Base-by-base conservation (phyloP, 1,284 basidiomycete species). In the Fomitopsis betulina region DNA sequence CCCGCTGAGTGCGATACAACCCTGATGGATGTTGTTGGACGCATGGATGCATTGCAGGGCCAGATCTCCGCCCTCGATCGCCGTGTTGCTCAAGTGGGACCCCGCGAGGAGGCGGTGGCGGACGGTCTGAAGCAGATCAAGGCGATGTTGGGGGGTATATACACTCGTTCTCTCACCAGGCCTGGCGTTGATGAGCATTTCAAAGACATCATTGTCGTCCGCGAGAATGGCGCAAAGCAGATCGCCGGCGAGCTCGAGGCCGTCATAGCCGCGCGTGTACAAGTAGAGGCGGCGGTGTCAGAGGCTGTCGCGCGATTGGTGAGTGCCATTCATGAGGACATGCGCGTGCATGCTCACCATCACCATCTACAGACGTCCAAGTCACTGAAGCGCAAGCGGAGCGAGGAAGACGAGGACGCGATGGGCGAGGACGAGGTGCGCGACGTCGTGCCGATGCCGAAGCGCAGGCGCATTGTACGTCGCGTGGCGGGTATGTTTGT, bases 401-500 rank as follows among this genome's bases (percentile, higher is more conserved):
- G 65, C 15, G 65, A 63, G 1, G 67, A 65, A 21, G 62, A 61
- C 19, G 63, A 57, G 6, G 35, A 19, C n/a, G 23, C 10, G 21
- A 35, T 19, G 53, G n/a, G 25, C 52, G 58, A 53, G 1, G 33
- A 25, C 27, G 35, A 9, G 51, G 19, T 8, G 25, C 25, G 51
- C 54, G 19, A 19, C 27, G 12, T 47, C 42, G 30, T 52, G 52
- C n/a, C 42, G 13, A 21, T 51, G 10, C 62, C 70, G 40, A 79
- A 80, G 54, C 76, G 73, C 47, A 81, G 83, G 64, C 78, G 83
- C 13, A 72, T 73, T 0, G 70, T 77, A 59, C 74, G 69, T 49
- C 68, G 81, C 32, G 74, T 75, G 30, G 65, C 73, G 37, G 35
- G 8, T 8, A 73, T 75, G 10, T 70, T 82, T 33, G 78, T 75